These are phyloP conservation scores for rapeseed (Brassica napus) DNA, from an alignment of 345 rosid genomes.

Conservation along the genomic window DNA sequence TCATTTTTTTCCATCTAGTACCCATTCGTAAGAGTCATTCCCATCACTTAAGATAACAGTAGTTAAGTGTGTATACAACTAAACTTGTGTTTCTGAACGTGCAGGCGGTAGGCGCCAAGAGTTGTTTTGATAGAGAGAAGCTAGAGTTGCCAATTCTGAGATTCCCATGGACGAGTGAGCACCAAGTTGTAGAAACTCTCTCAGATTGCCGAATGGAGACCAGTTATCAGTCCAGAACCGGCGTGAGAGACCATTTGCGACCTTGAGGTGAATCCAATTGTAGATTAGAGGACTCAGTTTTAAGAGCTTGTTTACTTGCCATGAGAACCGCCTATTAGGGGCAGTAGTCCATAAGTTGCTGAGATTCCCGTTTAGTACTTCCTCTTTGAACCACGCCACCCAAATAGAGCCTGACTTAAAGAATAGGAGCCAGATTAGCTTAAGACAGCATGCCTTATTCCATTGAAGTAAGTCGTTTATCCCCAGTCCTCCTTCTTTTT, in stretches of 20 bases:
- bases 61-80: neutral
- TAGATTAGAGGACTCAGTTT: neutral
- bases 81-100: neutral
- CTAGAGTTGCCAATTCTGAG: neutral
- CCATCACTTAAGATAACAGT: neutral
- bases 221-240: neutral
- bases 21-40: too few relatives aligned
- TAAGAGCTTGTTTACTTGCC: neutral
- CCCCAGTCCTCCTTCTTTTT: neutral
- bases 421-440: neutral
- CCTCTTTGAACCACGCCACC: neutral
- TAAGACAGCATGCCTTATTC: neutral
- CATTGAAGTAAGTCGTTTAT: neutral
- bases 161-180: neutral
- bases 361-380: neutral
- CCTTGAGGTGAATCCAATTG: too few relatives aligned
- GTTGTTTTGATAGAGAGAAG: neutral
- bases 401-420: neutral
- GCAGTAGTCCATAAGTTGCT: neutral
- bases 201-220: neutral
- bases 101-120: neutral
- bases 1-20: too few relatives aligned
- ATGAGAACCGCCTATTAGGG: neutral
- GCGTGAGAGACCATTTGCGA: too few relatives aligned
- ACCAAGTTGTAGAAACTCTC: neutral